Conservation (phyloP, 1,284 basidiomycete species). For the Pascua sp. region DNA sequence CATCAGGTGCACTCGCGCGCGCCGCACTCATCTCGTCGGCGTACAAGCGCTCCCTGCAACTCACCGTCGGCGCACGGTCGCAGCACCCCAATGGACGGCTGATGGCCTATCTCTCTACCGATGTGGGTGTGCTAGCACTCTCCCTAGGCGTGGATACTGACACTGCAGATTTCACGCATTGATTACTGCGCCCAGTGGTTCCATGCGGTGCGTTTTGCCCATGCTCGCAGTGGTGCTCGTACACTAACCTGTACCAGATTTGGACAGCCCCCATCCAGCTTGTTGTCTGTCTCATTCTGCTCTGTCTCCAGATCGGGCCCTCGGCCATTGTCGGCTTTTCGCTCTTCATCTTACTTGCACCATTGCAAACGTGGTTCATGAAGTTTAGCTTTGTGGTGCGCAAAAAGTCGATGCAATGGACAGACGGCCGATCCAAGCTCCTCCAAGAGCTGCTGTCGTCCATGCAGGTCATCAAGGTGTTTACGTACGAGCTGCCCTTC, state of each 20-base stretch:
- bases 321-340: conserved; percentile 74
- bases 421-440: conserved; percentile 77
- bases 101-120: conserved; percentile 69
- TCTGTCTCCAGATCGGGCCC: conserved; percentile 59
- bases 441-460: conserved; percentile 70
- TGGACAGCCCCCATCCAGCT: conserved; percentile 70
- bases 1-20: conserved; percentile 65
- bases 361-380: conserved; percentile 69
- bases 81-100: conserved; percentile 64
- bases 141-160: neutral
- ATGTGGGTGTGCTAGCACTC: conserved; percentile 52
- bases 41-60: conserved; percentile 65
- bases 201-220: conserved; percentile 35
- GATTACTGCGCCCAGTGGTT: conserved; percentile 54
- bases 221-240: neutral
- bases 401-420: conserved; percentile 63
- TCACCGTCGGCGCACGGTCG: conserved; percentile 65
- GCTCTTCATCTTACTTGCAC: conserved; percentile 65
- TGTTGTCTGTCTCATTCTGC: conserved; percentile 55
- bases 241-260: conserved; percentile 17
- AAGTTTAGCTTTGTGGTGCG: conserved; percentile 62
- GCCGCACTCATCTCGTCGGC: conserved; percentile 70
- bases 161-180: conserved; percentile 35
- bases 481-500: conserved; percentile 66
- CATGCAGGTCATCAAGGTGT: conserved; percentile 73